phyloP scores from a whole-genome alignment of 306 rosid species.

The Macrotyloma uniflorum region DNA sequence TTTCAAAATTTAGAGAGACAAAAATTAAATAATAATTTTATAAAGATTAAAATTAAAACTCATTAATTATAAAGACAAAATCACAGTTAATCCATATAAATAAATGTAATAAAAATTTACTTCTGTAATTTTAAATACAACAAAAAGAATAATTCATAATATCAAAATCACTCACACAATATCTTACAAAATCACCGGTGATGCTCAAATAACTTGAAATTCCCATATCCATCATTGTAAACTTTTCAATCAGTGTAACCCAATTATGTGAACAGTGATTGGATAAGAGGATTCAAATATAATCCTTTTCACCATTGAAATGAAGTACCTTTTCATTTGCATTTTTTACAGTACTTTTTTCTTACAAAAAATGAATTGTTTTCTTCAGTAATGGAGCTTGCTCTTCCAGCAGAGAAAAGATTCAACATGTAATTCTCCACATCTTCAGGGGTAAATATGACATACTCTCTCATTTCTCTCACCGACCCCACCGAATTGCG shows the following conservation, averaged over 20 bases:
- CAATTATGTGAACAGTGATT: neutral
- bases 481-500: neutral
- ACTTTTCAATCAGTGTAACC: too few species aligned
- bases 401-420: neutral
- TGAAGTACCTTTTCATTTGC: neutral
- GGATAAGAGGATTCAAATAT: neutral
- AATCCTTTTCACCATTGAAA: neutral
- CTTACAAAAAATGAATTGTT: neutral
- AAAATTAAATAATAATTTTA: too few species aligned
- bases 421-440: constrained; percentile 1
- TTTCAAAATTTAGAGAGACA: too few species aligned
- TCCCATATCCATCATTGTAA: neutral
- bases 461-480: constrained; percentile 13
- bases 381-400: neutral
- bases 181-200: neutral
- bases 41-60: too few species aligned
- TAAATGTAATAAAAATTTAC: neutral
- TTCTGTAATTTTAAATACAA: neutral
- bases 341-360: neutral
- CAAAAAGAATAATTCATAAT: neutral
- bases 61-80: too few species aligned
- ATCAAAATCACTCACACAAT: neutral
- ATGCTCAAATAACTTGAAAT: neutral
- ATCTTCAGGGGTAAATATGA: constrained; percentile 19
- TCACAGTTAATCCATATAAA: too few species aligned